Evolutionary conservation across 2,329 filamentous ascomycete species (phyloP), one percentile per base, ranked within the genome.

Genomic region (Aspergillus terreus): DNA sequence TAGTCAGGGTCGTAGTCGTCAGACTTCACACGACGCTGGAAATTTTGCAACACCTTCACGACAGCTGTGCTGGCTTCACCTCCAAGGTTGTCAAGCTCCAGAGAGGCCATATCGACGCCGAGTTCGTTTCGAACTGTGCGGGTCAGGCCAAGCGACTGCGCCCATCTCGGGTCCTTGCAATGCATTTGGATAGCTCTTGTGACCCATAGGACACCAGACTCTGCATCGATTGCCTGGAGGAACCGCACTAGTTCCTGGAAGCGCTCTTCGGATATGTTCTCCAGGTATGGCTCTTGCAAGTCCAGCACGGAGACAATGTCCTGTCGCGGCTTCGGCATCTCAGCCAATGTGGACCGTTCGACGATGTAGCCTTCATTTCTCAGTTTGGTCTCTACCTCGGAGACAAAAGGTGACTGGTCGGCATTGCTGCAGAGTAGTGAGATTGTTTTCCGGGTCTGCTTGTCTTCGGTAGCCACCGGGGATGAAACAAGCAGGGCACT

Each of bases 301-400:
- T 60, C 58, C 6, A 59, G 17, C 1, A 60, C 21, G 14, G 51
- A 54, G 17, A 60, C 52, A 4, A 57, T 36, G 12, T 50, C 35
- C 5, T 41, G 25, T 5, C 25, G n/a, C 6, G 47, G n/a, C 11
- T 12, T 19, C 12, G 47, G 44, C 0, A 27, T 35, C 9, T 53
- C 25, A 4, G 51, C 36, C 11, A 49, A 23, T 6, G 33, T 44
- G 14, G 23, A 25, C 46, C 52, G 53, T 11, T 21, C 15, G 4
- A 56, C 50, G 15, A 3, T 15, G 33, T 53, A 50, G 3, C 50
- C 47, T n/a, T 19, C 19, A 19, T 19, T 3, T 19, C 19, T 19
- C 19, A 19, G 19, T 19, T 19, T 19, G 19, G 2, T 19, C 19
- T 19, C 19, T 19, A 19, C 19, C 19, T 19, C 19, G 19, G 19